These are phyloP conservation scores for Astrephomene gubernaculifera DNA, from an alignment of 139 green algal genomes.

Conservation along the genomic window DNA sequence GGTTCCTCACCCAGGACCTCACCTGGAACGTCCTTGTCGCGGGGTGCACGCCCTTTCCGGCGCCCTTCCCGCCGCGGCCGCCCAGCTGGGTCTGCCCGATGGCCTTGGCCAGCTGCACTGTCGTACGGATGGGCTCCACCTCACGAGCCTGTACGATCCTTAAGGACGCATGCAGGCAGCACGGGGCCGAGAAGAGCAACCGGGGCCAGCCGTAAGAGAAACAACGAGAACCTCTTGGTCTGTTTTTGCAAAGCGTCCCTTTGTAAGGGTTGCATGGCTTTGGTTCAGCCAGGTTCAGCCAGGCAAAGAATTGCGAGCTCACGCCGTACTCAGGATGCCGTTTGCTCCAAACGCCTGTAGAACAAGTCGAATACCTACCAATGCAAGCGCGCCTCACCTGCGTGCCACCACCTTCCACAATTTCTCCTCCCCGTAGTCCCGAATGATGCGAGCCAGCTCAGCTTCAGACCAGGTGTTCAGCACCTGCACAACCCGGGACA, in stretches of 20 bases:
- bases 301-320: no score
- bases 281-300: no score
- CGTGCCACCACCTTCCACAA: conserved; percentile 81
- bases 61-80: neutral
- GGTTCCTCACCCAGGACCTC: no score
- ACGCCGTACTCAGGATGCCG: no score
- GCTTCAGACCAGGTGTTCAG: conserved; percentile 91
- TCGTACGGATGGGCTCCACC: conserved; percentile 77
- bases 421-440: conserved; percentile 95
- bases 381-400: conserved; percentile 67
- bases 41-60: conserved; percentile 83
- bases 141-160: conserved; percentile 66
- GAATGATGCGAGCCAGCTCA: conserved; percentile 86
- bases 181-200: neutral
- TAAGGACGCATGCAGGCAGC: neutral
- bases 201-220: neutral
- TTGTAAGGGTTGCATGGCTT: no score
- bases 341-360: no score
- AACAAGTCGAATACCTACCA: no score
- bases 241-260: no score
- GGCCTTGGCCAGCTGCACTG: conserved; percentile 70
- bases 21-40: conserved; percentile 93
- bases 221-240: neutral
- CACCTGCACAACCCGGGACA: conserved; percentile 49
- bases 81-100: conserved; percentile 68